Base-by-base conservation (phyloP, 371 early-diverging fungal species). In the Syncephalastrum contaminatum region DNA sequence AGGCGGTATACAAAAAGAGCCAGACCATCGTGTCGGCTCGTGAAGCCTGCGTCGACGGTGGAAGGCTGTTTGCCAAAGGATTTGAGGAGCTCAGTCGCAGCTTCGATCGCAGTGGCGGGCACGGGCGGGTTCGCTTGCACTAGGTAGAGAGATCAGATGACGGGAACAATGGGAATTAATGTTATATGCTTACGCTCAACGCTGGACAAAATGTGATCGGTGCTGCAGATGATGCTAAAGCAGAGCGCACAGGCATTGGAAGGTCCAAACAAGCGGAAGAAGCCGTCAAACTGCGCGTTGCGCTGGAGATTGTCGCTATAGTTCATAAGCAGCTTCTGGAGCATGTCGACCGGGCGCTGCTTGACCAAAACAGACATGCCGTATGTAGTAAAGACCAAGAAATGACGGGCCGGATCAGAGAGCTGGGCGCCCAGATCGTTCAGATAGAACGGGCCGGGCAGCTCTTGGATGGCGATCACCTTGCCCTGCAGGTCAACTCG, bases 331-430 rank as follows among this genome's bases (percentile, higher is more conserved):
- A 89, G 58, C 22, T 74, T 72, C 24, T 82, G 75, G 14, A 93
- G 60, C 66, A 87, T 76, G 60, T 93, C 93, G 10, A 91, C 80
- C 16, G 94, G 94, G 22, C 93, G 77, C 48, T 85, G 88, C 68
- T 92, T 87, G 25, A 69, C 62, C 13, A 89, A 67, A 15, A 90
- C 64, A 8, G 70, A 71, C 27, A 91, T 63, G 4, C 91, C 93
- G 19, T 84, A 72, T 43, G 92, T 91, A 4, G 95, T 91, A 48
- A 94, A 72, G 10, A 92, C 81, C 4, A 88, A 70, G 64, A 90
- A 90, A 19, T 78, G 76, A 21, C 92, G 77, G 13, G 85, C 60
- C 15, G 87, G 81, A 18, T 62, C 51, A 4, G 74, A 67, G 4
- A 81, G 70, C 42, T 84, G 84, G 1, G 82, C 69, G 0, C 79